A percentile compares a stretch with the other conserved stretches of the same genome.
Conservation (phyloP, 2,329 filamentous ascomycete species). For the Colletotrichum kahawae region DNA sequence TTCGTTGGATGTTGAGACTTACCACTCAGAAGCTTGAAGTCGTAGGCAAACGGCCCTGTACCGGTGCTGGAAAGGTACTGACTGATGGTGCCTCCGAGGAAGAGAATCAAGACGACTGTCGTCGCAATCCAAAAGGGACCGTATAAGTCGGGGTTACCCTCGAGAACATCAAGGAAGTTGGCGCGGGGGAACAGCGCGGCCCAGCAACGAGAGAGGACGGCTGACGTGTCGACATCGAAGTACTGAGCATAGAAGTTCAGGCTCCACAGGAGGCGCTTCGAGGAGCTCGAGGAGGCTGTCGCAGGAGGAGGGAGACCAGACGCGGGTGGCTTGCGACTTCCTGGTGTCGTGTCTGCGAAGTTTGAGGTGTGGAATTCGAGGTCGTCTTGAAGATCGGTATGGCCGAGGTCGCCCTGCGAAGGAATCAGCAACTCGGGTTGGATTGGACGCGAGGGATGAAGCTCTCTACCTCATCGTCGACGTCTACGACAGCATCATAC, state of each 20-base stretch:
- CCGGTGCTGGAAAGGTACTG: constrained; percentile 78
- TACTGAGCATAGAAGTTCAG: constrained; percentile 95
- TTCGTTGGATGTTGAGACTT: constrained; percentile 30
- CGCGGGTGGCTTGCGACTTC: constrained; percentile 51
- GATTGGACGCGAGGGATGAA: neutral
- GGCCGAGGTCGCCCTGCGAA: constrained; percentile 87
- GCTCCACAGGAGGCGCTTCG: constrained; percentile 91
- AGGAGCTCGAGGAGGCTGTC: constrained; percentile 52
- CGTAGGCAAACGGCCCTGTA: constrained; percentile 83
- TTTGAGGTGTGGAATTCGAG: constrained; percentile 97
- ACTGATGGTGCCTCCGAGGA: constrained; percentile 93
- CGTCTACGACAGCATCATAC: constrained; percentile 97
- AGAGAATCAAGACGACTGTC: constrained; percentile 93
- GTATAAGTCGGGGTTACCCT: constrained; percentile 96
- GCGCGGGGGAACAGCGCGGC: constrained; percentile 88
- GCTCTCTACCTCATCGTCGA: constrained; percentile 85
- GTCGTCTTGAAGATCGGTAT: constrained; percentile 97
- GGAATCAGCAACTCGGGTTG: constrained; percentile 1
- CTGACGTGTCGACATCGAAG: constrained; percentile 96
- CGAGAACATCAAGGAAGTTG: constrained; percentile 96
- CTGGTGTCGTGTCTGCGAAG: constrained; percentile 67
- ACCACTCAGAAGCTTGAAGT: constrained; percentile 89
- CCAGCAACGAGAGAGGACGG: constrained; percentile 85
- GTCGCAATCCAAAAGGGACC: constrained; percentile 99
- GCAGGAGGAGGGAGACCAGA: constrained; percentile 60